Conservation (phyloP, 2,329 filamentous ascomycete species). For the Sclerotinia nivalis region DNA sequence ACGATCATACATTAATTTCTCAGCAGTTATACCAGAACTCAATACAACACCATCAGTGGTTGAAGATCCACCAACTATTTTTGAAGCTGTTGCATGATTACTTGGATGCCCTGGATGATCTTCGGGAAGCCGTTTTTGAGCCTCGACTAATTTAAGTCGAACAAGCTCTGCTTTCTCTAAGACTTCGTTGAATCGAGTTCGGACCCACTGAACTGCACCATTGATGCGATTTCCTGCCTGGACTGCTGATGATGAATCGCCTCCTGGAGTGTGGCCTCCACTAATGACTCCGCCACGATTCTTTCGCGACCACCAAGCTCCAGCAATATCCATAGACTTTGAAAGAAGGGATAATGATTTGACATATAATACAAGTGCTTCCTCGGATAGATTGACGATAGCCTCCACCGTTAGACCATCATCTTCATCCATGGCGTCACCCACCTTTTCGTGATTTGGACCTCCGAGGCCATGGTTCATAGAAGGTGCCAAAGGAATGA, state of each 20-base stretch:
- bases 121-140: constrained; percentile 77
- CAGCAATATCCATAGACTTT: constrained; percentile 94
- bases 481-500: constrained; percentile 85
- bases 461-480: constrained; percentile 70
- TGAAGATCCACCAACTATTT: constrained; percentile 48
- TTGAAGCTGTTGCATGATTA: constrained; percentile 66
- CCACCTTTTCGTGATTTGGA: constrained; percentile 54
- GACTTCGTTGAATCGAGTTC: constrained; percentile 92
- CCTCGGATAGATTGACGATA: constrained; percentile 83
- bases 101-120: constrained; percentile 85
- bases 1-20: constrained; percentile 97
- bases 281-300: constrained; percentile 62
- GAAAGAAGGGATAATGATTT: constrained; percentile 88
- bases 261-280: constrained; percentile 45
- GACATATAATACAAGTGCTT: constrained; percentile 92
- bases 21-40: constrained; percentile 86
- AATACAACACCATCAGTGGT: constrained; percentile 78
- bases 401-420: constrained; percentile 83
- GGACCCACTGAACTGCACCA: constrained; percentile 92
- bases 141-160: constrained; percentile 82
- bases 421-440: constrained; percentile 61
- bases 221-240: constrained; percentile 71
- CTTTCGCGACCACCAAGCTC: constrained; percentile 84
- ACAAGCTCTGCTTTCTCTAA: constrained; percentile 95
- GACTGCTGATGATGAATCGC: constrained; percentile 45